Base-by-base conservation (phyloP, 2,329 filamentous ascomycete species). In the Fusarium sp. region DNA sequence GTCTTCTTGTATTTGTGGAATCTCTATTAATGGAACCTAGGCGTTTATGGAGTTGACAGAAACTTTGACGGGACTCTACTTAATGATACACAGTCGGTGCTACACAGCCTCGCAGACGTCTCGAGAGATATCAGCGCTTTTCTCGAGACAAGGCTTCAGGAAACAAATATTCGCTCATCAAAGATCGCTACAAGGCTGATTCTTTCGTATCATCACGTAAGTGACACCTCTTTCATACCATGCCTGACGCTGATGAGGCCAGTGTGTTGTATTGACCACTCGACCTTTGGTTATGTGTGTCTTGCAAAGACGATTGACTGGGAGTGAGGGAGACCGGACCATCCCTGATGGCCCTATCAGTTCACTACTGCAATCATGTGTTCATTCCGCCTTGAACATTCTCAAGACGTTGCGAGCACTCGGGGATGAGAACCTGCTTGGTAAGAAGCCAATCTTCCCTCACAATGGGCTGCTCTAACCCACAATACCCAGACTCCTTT, bases 1-100 rank as follows among this genome's bases (percentile, higher is more conserved):
- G 17, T 5, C n/a, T 31, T 31, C 6, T 5, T 29, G 10, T n/a
- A 2, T 20, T 27, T n/a, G 16, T 7, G 17, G 11, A n/a, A 31
- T 9, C 3, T 31, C 31, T 51, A 9, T 31, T 53, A 4, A 53
- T 20, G 17, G 1, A 2, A 53, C 31, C 27, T 9, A 67, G 61
- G 56, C 2, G 33, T 67, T 10, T 67, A 67, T 16, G 65, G 65
- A 9, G 65, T 64, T 10, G 53, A 64, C 33, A 49, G 46, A 24
- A 44, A 63, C 29, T 57, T 59, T 8, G 60, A 67, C 7, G 53
- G 65, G 10, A 56, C 33, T 40, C 22, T 68, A 6, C 61, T 68
- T 14, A 68, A 22, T 16, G 51, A 68, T 49, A 65, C 56, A n/a
- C 44, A 65, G 24, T 53, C 29, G 8, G 66, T 57, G 7, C 10